These are phyloP conservation scores for Mortierella sp. DNA, from an alignment of 371 early-diverging fungal genomes.

Conservation along the genomic window DNA sequence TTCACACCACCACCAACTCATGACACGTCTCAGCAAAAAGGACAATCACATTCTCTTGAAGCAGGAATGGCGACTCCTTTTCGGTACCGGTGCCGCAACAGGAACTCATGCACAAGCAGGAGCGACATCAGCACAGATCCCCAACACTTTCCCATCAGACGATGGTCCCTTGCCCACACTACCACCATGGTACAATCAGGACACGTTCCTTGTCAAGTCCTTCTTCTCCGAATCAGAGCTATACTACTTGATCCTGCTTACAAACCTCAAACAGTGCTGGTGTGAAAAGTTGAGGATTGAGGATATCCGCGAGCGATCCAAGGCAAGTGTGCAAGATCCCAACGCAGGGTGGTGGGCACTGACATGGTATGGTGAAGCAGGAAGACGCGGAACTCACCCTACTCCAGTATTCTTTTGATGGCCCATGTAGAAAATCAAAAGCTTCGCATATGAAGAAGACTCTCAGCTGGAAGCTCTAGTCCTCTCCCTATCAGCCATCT, in stretches of 20 bases:
- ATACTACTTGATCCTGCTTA: constrained; percentile 37
- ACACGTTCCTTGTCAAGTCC: constrained; percentile 43
- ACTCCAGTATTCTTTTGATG: background rate
- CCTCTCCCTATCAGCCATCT: constrained; percentile 29
- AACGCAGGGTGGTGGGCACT: too few species aligned
- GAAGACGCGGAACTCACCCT: too few species aligned
- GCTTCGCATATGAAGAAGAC: constrained; percentile 51
- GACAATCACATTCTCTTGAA: constrained; percentile 33
- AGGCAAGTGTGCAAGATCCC: constrained; percentile 22
- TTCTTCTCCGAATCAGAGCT: constrained; percentile 35
- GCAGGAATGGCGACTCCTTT: constrained; percentile 42
- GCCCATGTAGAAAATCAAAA: constrained; percentile 29
- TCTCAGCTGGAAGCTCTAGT: constrained; percentile 40
- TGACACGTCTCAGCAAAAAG: constrained; percentile 21
- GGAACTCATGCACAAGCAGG: constrained; percentile 1
- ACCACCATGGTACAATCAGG: constrained; percentile 5
- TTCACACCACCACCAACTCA: background rate
- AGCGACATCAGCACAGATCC: background rate
- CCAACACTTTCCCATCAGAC: background rate
- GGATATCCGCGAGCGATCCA: constrained; percentile 40
- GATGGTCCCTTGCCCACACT: background rate
- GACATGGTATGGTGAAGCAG: too few species aligned
- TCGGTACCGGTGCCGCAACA: background rate
- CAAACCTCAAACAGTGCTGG: constrained; percentile 48
- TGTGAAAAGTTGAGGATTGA: constrained; percentile 33